Base-by-base conservation (phyloP, 805 yeast species). In the Ogataea minuta region DNA sequence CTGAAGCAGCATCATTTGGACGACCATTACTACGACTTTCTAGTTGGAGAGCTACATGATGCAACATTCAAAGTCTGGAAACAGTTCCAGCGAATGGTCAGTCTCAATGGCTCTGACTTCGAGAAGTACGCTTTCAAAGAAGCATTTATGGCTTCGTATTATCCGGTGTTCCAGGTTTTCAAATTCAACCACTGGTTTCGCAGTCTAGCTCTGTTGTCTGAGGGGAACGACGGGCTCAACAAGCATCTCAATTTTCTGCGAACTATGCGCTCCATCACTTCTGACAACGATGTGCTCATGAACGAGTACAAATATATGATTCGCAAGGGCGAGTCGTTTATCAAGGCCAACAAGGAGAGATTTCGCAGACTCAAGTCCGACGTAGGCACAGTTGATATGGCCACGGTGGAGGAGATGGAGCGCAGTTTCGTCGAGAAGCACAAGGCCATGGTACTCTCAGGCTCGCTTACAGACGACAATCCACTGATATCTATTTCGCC, bases 141-240 rank as follows among this genome's bases (percentile, higher is more conserved):
- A 11, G 13, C 37, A 4, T 44, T 44, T 25, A 34, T 41, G 17
- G 25, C 36, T 20, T 27, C 33, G 6, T 50, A 43, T 28, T 50
- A 38, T 34, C 52, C 52, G 9, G 16, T 26, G 1, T 47, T 50
- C 31, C 54, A 47, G 30, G 54, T 42, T 12, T 50, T 47, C 41
- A 50, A 50, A 30, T 48, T 39, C 36, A 50, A 50, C 24, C 54
- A 50, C 34, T 45, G 50, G 52, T 41, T 50, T 17, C 39, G 52
- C 28, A 47, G 48, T 31, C 44, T 50, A 20, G 47, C 48, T 2
- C 31, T 45, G n/a, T 30, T 50, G 9, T 41, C 46, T 6, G 46
- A 44, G 25, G 42, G 49, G 15, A 45, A 35, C 15, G 50, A 40
- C 6, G 45, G 49, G 3, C 30, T 48, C 4, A 34, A 29, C 12